Evolutionary conservation across 1,139 yeast species (phyloP), one percentile per base, ranked within the genome.

Genomic region (Saccharomyces hybrid): DNA sequence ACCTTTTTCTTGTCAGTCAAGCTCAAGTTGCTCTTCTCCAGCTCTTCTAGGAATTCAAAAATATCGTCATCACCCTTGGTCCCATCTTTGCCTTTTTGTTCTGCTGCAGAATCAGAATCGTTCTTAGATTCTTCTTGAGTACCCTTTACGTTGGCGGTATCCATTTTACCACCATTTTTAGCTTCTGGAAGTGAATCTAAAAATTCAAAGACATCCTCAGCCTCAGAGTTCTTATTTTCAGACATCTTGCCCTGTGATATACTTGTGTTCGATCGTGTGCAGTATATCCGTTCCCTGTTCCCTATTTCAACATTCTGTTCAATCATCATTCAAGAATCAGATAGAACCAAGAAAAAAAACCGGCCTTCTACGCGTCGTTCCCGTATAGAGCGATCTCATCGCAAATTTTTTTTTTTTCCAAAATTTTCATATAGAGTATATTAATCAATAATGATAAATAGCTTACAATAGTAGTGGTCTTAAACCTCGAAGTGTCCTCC

Each of bases 141-240:
- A 38, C 25, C 23, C 25, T 38, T 38, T 8, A 16, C 13, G 11
- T 38, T 16, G 11, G 42, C 19, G 9, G 19, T 38, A 16, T 49
- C 48, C 42, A 51, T 50, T 13, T 53, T 28, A n/a, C 27, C 49
- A 5, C 46, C 55, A 16, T 78, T 73, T 56, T 77, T 76, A 38
- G 82, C 79, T 57, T 84, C 89, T 8, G 96, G 97, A 49, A 93
- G 77, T 1, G 96, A 87, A 67, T 91, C 95, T 64, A 93, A 79
- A 69, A 93, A 87, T 62, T 91, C 96, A 61, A 91, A 75, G 9
- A 93, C 97, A 65, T 91, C 97, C 64, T 88, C 95, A 26, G 84
- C 81, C 58, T 80, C 82, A 4, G 42, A 38, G 42, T 38, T 38
- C 50, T 60, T 61, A 32, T 52, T 55, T 19, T 54, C 59, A 47